Conservation (phyloP, 2,329 filamentous ascomycete species). For the Xylariales sp. region DNA sequence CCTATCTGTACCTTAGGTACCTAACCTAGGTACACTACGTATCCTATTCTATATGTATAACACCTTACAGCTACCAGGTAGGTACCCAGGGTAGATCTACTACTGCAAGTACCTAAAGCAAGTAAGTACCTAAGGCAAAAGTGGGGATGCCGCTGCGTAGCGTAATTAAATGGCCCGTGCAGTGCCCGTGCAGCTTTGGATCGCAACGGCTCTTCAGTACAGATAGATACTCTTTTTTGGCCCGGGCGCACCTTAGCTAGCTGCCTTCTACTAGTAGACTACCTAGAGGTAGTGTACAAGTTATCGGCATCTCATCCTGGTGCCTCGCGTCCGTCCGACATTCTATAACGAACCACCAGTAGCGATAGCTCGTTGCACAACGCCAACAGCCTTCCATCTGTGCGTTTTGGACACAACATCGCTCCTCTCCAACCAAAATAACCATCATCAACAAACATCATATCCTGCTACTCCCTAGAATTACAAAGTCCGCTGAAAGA, state of each 20-base stretch:
- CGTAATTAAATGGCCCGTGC: conserved; percentile 8
- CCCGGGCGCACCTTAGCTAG: background rate
- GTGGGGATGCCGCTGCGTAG: conserved; percentile 1
- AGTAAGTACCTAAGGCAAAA: too few species aligned
- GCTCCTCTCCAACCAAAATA: conserved; percentile 11
- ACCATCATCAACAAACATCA: background rate
- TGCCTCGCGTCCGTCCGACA: conserved; percentile 6
- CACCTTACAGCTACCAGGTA: too few species aligned
- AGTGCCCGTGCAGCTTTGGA: background rate
- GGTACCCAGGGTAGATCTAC: too few species aligned
- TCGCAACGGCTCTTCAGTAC: conserved; percentile 8
- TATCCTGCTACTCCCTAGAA: conserved; percentile 1
- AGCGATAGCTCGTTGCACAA: conserved; percentile 12
- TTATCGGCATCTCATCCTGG: conserved; percentile 14
- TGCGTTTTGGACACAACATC: background rate
- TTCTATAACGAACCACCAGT: conserved; percentile 19
- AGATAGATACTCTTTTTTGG: background rate
- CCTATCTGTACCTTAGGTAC: too few species aligned
- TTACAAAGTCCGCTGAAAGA: background rate
- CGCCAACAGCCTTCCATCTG: conserved; percentile 4
- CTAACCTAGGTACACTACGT: too few species aligned
- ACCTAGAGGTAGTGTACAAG: too few species aligned
- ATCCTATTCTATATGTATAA: too few species aligned
- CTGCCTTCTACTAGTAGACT: background rate
- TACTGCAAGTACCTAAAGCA: too few species aligned